Evolutionary conservation across 306 rosid species (phyloP), one percentile per base, ranked within the genome.

Genomic region (Dicorynia guianensis): DNA sequence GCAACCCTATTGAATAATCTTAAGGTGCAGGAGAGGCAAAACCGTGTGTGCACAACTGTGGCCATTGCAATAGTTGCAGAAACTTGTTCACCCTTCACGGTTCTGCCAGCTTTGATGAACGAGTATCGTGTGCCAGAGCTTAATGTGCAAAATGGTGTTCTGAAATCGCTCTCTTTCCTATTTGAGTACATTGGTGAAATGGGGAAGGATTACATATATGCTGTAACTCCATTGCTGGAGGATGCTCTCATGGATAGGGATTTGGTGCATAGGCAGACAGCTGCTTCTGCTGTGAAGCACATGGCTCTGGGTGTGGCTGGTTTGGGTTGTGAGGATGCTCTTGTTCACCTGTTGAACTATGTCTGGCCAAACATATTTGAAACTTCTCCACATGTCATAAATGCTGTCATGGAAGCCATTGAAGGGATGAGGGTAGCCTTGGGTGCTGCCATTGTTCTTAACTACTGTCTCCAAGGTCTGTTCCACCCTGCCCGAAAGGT

Each of bases 301-400:
- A 94, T 94, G 98, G 98, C 98, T 17, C 64, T 94, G 72, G 98
- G 98, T 46, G 98, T 94, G 81, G 98, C 98, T 15, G 98, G 98
- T 54, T 84, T 94, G 91, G 98, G 98, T 56, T 91, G 97, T 8
- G 98, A 94, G 81, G 98, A 94, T 40, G 97, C 98, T 0, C 76
- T 94, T 10, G 75, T 91, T 63, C 98, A 94, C 73, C 80, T 94
- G 83, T 83, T 94, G 69, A 94, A 94, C 78, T 91, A 85, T 50
- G 96, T 94, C 18, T 91, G 98, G 97, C 98, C 98, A 18, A 94
- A 94, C 83, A 91, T 94, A 44, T 94, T 93, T 48, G 98, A 94
- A 83, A 94, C 98, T 8, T 94, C 98, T 3, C 98, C 98, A 0
- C 98, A 94, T 25, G 97, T 94, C 34, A 94, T 94, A 69, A 94